phyloP scores from a whole-genome alignment of 495 filamentous ascomycete genomes.

The Daldinia grandis region DNA sequence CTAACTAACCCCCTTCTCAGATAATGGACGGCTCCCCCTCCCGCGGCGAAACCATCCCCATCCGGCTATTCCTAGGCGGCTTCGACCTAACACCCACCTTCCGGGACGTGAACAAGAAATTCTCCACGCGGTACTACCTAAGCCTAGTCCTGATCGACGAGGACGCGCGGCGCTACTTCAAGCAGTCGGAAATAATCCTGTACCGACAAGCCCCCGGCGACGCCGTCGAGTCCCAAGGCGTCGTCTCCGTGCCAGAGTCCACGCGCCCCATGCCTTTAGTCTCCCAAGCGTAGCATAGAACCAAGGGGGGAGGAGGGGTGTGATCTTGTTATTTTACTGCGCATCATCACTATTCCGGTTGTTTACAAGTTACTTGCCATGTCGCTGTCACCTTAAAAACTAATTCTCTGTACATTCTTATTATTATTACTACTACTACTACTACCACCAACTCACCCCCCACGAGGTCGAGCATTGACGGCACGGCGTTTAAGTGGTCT shows the following conservation, averaged over 20 bases:
- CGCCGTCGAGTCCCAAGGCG: slow-evolving; percentile 44
- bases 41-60: slow-evolving; percentile 97
- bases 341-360: not conserved
- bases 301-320: not conserved
- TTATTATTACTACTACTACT: not conserved
- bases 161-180: slow-evolving; percentile 98
- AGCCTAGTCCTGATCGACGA: slow-evolving; percentile 97
- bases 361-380: slow-evolving; percentile 10
- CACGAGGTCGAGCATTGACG: slow-evolving; percentile 38
- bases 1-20: slow-evolving; percentile 51
- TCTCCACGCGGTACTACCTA: slow-evolving; percentile 96
- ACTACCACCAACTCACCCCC: not conserved
- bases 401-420: slow-evolving; percentile 32
- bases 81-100: slow-evolving; percentile 99
- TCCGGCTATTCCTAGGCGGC: slow-evolving; percentile 95
- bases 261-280: slow-evolving; percentile 36
- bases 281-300: slow-evolving; percentile 20
- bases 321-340: not conserved
- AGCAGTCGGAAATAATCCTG: slow-evolving; percentile 98
- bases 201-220: slow-evolving; percentile 90
- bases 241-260: slow-evolving; percentile 42
- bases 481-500: slow-evolving; percentile 43
- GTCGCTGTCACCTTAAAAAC: not conserved
- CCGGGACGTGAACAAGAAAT: slow-evolving; percentile 99
- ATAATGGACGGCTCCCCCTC: slow-evolving; percentile 99